Evolutionary conservation across 2,329 filamentous ascomycete genomes (phyloP), one percentile per base, ranked within the genome.

Genomic region (Colletotrichum spinosum): DNA sequence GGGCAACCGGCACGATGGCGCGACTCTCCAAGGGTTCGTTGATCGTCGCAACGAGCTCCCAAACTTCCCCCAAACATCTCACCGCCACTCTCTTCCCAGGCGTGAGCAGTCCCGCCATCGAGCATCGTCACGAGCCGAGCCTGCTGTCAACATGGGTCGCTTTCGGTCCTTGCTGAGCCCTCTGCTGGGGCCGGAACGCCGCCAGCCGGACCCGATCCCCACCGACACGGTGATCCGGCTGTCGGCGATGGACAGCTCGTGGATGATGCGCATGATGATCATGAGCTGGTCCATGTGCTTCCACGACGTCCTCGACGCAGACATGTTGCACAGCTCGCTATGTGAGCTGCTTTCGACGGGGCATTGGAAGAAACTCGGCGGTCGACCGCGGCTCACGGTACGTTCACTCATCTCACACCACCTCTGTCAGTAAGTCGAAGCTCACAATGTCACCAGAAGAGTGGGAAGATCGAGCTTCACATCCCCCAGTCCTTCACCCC

Each of bases 311-410:
- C 75, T 85, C 3, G 81, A 85, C 59, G 69, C 76, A 0, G 68
- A 77, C 1, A 79, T 73, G 56, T 72, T 85, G 2, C 71, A 72
- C 4, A 57, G 51, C 2, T 70, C 80, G 0, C 71, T 85, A 0
- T 70, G 71, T 3, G 70, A 69, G 33, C 70, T 85, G 10, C 67
- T 84, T 4, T 72, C 78, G 4, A 77, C 75, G 5, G 79, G 77
- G 0, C 78, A 79, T 39, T 85, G 82, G 83, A 74, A 74, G 15
- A 82, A 81, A 65, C 68, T 85, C 1, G 81, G 81, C 2, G 83
- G 80, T 4, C 75, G 82, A 3, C 66, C 84, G 9, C 72, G 81
- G 12, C 25, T 72, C 13, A 78, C 77, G 57, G 79, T 79, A 72
- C 15, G 15, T 17, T 17, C 15, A 17, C 15, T 38, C n/a, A 39